Base-by-base conservation (phyloP, 129 eudicot species). In the Helianthus tuberosus region DNA sequence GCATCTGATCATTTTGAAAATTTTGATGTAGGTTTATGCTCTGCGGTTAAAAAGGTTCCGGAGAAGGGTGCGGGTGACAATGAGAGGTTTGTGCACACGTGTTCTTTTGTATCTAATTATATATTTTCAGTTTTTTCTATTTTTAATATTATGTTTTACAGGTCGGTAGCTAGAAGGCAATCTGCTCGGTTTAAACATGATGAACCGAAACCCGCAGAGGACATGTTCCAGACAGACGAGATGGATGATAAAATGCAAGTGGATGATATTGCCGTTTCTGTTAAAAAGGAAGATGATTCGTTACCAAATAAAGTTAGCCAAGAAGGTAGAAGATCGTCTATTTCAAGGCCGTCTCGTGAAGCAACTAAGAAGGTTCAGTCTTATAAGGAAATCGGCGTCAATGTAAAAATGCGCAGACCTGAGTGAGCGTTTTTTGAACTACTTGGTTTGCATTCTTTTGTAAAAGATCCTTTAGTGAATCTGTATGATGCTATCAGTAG, bases 351-450 rank as follows among this genome's bases (percentile, higher is more conserved):
- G 13, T 83, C 85, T 49, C 89, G 96, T 32, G 75, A 12, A 58
- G 96, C 87, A 51, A 81, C 85, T 72, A 83, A 36, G 60, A 90
- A 87, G 82, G 82, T 90, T 70, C 88, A 79, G 53, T 81, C 93
- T 15, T 90, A 90, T 82, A 90, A 87, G 79, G 96, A 90, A 82
- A 41, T 81, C 16, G 73, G 84, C 12, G 11, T 87, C 13, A 75
- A 57, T 1, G 72, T 75, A 8, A 90, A 90, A 81, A 77, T 90
- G 96, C 91, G 96, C 1, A 83, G 93, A 69, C 48, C 78, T 43
- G 84, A 77, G 64, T 90, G 77, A 89, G 75, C 69, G 11, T 44
- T 14, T 35, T 52, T 62, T 32, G 6, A 29, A 15, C 55, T 57
- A 23, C 44, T 53, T 15, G 73, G 53, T 36, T 57, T 72, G 55